These are phyloP conservation scores for Fusarium vanettenii DNA, from an alignment of 2,329 filamentous ascomycete species.

Conservation along the genomic window DNA sequence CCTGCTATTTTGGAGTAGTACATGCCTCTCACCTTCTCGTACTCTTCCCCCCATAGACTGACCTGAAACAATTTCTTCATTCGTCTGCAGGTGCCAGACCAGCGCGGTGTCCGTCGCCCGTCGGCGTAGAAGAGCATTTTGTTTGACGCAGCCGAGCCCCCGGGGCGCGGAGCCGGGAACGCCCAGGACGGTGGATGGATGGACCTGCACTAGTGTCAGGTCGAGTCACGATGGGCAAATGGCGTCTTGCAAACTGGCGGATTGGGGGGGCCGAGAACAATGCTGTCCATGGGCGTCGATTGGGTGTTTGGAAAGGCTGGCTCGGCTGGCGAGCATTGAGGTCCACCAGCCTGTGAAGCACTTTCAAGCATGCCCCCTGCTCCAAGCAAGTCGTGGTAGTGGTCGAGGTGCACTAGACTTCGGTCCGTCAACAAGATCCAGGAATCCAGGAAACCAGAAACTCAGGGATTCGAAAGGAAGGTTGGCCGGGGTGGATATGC, in stretches of 20 bases:
- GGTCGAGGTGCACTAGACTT: constrained; percentile 5
- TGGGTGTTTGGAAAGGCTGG: constrained; percentile 9
- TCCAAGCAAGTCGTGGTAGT: neutral
- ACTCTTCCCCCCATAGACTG: constrained; percentile 26
- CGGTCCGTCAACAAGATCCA: constrained; percentile 9
- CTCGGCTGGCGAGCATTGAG: neutral
- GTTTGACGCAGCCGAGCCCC: constrained; percentile 34
- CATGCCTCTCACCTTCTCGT: constrained; percentile 14
- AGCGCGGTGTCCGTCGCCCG: constrained; percentile 27
- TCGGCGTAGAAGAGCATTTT: constrained; percentile 29
- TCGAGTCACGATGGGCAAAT: constrained; percentile 33
- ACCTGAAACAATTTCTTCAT: constrained; percentile 43
- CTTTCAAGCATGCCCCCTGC: constrained; percentile 21
- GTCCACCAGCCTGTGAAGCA: constrained; percentile 13
- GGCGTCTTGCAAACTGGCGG: constrained; percentile 27
- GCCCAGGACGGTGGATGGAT: constrained; percentile 38
- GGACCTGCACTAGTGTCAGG: constrained; percentile 45
- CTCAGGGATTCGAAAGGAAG: constrained; percentile 13
- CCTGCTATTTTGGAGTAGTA: constrained; percentile 13
- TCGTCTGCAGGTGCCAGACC: constrained; percentile 39
- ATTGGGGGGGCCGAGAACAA: constrained; percentile 16
- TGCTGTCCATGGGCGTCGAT: constrained; percentile 15
- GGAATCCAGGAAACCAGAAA: neutral
- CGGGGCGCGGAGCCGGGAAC: constrained; percentile 31
- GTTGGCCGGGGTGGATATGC: constrained; percentile 17